Conservation (phyloP, 2,329 filamentous ascomycete species). For the Nigrospora sphaerica region DNA sequence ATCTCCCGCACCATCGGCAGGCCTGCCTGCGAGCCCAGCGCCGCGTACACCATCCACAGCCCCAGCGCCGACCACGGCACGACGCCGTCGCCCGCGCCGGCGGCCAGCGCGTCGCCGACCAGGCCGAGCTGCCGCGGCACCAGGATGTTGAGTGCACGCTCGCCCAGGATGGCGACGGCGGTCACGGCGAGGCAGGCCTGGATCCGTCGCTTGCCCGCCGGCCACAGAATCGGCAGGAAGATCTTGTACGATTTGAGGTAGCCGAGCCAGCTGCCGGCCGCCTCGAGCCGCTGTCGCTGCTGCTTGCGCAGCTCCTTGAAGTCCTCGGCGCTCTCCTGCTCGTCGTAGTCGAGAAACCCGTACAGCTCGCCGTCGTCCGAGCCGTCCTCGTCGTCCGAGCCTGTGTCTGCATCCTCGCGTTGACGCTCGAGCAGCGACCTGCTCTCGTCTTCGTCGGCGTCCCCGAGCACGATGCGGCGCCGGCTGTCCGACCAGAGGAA, state of each 20-base stretch:
- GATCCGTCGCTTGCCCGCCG: slow-evolving; percentile 20
- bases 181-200: slow-evolving; percentile 19
- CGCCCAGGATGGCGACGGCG: slow-evolving; percentile 12
- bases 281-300: slow-evolving; percentile 13
- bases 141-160: slow-evolving; percentile 20
- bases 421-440: not conserved
- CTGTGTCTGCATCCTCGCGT: not conserved
- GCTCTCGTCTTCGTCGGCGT: not conserved
- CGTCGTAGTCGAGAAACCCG: not conserved
- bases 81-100: slow-evolving; percentile 8
- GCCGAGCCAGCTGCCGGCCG: slow-evolving; percentile 13
- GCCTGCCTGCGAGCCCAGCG: not conserved
- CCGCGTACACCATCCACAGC: slow-evolving; percentile 1
- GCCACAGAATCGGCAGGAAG: slow-evolving; percentile 20
- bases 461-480: not conserved
- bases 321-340: not conserved
- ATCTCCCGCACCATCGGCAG: slow-evolving; percentile 1
- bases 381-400: not conserved
- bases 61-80: slow-evolving; percentile 4
- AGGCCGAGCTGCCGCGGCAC: slow-evolving; percentile 24
- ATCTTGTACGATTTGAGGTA: slow-evolving; percentile 7
- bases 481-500: not conserved
- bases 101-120: slow-evolving; percentile 18
- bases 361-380: not conserved
- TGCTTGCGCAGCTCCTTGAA: not conserved